Evolutionary conservation across 2,329 filamentous ascomycete genomes (phyloP).

Genomic region (Geoglossum cookeanum): DNA sequence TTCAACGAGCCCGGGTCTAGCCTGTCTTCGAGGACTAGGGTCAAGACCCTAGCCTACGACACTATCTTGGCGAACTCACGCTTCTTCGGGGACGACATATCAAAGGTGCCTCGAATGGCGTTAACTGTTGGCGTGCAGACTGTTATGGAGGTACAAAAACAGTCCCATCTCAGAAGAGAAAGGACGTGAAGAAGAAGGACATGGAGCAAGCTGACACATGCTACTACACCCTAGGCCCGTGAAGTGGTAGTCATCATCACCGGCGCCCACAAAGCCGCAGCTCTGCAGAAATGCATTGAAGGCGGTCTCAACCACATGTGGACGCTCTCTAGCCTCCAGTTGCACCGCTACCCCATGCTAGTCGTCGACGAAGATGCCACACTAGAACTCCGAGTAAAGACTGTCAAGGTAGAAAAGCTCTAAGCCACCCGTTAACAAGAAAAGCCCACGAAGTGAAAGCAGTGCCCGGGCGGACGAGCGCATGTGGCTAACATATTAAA

Average conservation of each 20-base stretch:
- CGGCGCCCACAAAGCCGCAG: slow-evolving; percentile 62
- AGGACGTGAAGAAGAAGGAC: not conserved
- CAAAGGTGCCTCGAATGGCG: slow-evolving; percentile 60
- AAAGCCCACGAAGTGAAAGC: not conserved
- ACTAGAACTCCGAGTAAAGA: slow-evolving; percentile 53
- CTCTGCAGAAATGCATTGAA: slow-evolving; percentile 64
- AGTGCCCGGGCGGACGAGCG: no score
- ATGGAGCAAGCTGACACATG: no score
- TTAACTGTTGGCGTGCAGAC: slow-evolving; percentile 74
- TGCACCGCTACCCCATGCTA: slow-evolving; percentile 65
- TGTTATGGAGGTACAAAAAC: slow-evolving; percentile 43
- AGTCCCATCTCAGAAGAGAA: not conserved
- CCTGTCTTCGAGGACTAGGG: slow-evolving; percentile 55
- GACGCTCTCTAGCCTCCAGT: slow-evolving; percentile 64
- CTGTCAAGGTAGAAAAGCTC: slow-evolving; percentile 31
- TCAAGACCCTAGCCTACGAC: slow-evolving; percentile 76
- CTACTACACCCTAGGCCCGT: slow-evolving; percentile 28
- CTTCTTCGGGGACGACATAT: slow-evolving; percentile 60
- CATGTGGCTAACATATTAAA: not conserved
- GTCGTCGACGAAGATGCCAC: slow-evolving; percentile 70
- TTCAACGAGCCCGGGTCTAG: slow-evolving; percentile 82
- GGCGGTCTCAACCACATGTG: slow-evolving; percentile 79
- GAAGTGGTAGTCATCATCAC: slow-evolving; percentile 72
- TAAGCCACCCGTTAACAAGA: not conserved
- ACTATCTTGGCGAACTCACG: slow-evolving; percentile 71